These are phyloP conservation scores for Scalesia atractyloides DNA, from an alignment of 129 eudicot genomes.

Conservation along the genomic window DNA sequence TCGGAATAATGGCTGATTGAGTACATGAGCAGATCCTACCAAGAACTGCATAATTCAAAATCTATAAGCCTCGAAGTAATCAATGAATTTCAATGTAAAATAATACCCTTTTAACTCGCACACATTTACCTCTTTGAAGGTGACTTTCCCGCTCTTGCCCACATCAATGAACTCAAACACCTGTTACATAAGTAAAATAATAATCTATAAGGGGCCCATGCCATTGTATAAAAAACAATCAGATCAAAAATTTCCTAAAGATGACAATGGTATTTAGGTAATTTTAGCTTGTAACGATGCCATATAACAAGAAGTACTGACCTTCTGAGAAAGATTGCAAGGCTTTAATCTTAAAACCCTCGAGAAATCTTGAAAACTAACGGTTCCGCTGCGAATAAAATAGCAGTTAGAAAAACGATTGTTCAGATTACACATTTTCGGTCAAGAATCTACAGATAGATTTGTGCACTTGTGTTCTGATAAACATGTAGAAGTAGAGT, in stretches of 20 bases:
- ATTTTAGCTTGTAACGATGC: neutral
- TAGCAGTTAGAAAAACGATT: slow-evolving; percentile 4
- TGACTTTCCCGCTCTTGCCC: slow-evolving; percentile 61
- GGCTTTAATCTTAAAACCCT: slow-evolving; percentile 68
- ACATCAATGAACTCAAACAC: slow-evolving; percentile 81
- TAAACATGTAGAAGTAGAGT: neutral
- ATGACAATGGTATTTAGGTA: slow-evolving; percentile 17
- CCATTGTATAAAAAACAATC: neutral
- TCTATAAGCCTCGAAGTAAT: neutral
- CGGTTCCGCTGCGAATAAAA: slow-evolving; percentile 60
- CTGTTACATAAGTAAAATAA: slow-evolving; percentile 37
- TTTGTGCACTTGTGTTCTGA: neutral
- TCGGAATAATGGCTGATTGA: slow-evolving; percentile 66
- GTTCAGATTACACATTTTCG: slow-evolving; percentile 2
- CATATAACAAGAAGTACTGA: slow-evolving; percentile 22
- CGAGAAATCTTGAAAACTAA: slow-evolving; percentile 54
- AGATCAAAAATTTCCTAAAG: neutral
- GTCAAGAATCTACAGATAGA: slow-evolving; percentile 3
- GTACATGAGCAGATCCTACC: slow-evolving; percentile 74
- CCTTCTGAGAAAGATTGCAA: slow-evolving; percentile 74
- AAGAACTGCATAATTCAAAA: slow-evolving; percentile 61
- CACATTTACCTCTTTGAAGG: slow-evolving; percentile 63
- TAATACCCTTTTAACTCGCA: neutral
- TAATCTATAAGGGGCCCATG: neutral
- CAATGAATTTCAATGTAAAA: neutral